These are phyloP conservation scores for Penicillium vulpinum DNA, from an alignment of 2,329 filamentous ascomycete species.

Conservation along the genomic window DNA sequence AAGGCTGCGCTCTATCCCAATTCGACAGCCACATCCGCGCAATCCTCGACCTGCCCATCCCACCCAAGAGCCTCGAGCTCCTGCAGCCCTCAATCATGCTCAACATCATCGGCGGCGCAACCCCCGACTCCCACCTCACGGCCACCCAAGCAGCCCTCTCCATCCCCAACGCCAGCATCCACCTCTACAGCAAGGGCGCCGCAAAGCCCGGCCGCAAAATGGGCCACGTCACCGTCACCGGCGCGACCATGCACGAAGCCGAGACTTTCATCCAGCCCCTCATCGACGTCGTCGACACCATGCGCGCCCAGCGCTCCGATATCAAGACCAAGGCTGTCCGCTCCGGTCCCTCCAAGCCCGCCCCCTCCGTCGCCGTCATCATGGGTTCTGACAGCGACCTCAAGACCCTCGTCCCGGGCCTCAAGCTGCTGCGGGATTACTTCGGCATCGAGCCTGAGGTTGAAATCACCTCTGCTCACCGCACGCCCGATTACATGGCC, in stretches of 20 bases:
- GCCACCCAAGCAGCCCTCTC: constrained; percentile 59
- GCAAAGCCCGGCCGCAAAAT: constrained; percentile 90
- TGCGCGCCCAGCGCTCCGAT: constrained; percentile 59
- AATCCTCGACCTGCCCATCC: constrained; percentile 71
- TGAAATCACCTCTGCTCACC: constrained; percentile 57
- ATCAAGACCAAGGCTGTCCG: constrained; percentile 35
- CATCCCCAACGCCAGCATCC: constrained; percentile 64
- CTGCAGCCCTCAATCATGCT: constrained; percentile 55
- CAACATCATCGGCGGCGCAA: constrained; percentile 58
- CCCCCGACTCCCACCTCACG: constrained; percentile 62
- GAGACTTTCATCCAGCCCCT: constrained; percentile 68
- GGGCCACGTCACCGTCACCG: constrained; percentile 85
- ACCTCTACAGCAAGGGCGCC: constrained; percentile 86
- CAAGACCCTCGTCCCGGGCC: constrained; percentile 46
- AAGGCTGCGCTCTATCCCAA: constrained; percentile 85
- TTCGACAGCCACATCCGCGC: constrained; percentile 87
- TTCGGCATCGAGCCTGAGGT: constrained; percentile 48
- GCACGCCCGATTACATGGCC: constrained; percentile 70
- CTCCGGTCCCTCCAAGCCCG: constrained; percentile 35
- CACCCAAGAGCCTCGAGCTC: constrained; percentile 48
- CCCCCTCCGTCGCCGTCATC: constrained; percentile 46
- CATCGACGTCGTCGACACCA: constrained; percentile 74
- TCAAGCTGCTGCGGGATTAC: constrained; percentile 45
- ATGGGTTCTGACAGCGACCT: constrained; percentile 53
- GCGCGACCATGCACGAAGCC: constrained; percentile 66